phyloP scores from a whole-genome alignment of 805 yeast species.

The Metschnikowia sp. region DNA sequence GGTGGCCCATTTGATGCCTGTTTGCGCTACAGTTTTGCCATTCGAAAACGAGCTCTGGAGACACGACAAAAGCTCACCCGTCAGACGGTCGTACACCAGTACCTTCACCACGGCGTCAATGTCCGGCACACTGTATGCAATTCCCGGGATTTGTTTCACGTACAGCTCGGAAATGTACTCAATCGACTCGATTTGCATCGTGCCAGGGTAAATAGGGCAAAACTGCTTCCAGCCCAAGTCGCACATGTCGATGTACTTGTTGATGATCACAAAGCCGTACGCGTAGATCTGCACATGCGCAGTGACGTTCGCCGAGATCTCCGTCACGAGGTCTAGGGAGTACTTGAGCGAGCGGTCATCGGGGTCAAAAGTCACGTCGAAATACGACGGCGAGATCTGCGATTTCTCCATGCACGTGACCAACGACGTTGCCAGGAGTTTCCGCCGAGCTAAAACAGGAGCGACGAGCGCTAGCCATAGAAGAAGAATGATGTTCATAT shows the following conservation, averaged over 20 bases:
- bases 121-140: slow-evolving; percentile 84
- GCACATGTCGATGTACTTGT: slow-evolving; percentile 61
- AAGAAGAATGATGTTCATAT: slow-evolving; percentile 11
- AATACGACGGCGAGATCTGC: slow-evolving; percentile 66
- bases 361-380: slow-evolving; percentile 75
- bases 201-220: slow-evolving; percentile 84
- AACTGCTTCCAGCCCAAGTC: slow-evolving; percentile 73
- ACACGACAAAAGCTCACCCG: slow-evolving; percentile 58
- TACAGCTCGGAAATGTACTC: slow-evolving; percentile 52
- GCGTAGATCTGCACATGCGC: slow-evolving; percentile 79
- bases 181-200: slow-evolving; percentile 69
- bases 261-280: slow-evolving; percentile 74
- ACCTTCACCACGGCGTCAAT: slow-evolving; percentile 76
- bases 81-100: slow-evolving; percentile 37
- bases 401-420: slow-evolving; percentile 84
- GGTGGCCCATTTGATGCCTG: slow-evolving; percentile 79
- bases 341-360: slow-evolving; percentile 65
- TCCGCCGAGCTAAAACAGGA: slow-evolving; percentile 22
- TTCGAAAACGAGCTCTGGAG: slow-evolving; percentile 72
- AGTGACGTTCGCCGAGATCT: slow-evolving; percentile 58
- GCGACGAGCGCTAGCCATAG: slow-evolving; percentile 11
- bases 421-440: slow-evolving; percentile 62
- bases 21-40: slow-evolving; percentile 77
- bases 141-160: slow-evolving; percentile 66
- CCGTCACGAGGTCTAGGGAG: slow-evolving; percentile 65